phyloP scores from a whole-genome alignment of 2,329 filamentous ascomycete genomes.

The Fusarium hostae region DNA sequence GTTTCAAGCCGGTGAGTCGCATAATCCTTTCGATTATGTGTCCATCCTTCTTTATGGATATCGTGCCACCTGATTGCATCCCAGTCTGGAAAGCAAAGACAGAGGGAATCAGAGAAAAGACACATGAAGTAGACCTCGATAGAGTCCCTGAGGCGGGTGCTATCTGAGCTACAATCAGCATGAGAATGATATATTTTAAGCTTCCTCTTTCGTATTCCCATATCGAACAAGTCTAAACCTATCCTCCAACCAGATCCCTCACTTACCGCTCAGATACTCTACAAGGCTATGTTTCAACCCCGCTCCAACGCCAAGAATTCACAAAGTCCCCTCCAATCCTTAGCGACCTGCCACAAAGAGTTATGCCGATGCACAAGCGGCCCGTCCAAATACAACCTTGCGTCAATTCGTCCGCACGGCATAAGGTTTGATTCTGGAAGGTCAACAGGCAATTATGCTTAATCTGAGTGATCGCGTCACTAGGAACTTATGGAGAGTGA shows the following conservation, averaged over 20 bases:
- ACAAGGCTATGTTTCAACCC: constrained; percentile 1
- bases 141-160: not conserved
- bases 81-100: no score
- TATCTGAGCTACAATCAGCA: not conserved
- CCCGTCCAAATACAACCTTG: constrained; percentile 19
- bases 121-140: no score
- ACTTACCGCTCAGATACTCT: not conserved
- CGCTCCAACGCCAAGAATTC: constrained; percentile 26
- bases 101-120: no score
- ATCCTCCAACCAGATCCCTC: not conserved
- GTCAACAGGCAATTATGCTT: constrained; percentile 14
- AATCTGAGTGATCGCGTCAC: constrained; percentile 7
- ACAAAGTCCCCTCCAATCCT: constrained; percentile 26
- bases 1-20: no score
- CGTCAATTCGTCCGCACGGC: constrained; percentile 12
- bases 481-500: constrained; percentile 10
- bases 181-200: not conserved
- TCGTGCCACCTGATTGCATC: no score
- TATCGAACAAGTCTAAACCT: not conserved
- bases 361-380: constrained; percentile 33
- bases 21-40: no score
- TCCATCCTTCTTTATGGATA: no score
- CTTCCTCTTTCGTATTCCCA: not conserved
- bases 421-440: constrained; percentile 30
- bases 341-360: constrained; percentile 32